Evolutionary conservation across 1,284 basidiomycete species (phyloP).

Genomic region (Fomitopsis pinicola): DNA sequence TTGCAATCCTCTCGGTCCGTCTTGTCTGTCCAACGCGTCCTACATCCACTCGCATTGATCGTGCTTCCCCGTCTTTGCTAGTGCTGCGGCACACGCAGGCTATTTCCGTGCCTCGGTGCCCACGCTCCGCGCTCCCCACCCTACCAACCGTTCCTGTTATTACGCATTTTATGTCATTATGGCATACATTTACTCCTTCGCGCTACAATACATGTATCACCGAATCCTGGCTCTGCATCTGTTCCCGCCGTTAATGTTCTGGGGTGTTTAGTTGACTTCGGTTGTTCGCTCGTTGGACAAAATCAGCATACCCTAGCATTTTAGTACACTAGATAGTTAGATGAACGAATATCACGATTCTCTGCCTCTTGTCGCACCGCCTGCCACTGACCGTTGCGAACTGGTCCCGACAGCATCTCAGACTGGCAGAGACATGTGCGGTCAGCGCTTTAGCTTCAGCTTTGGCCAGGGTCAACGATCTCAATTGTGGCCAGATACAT

Average conservation of each 20-base stretch:
- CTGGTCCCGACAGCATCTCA: too few relatives aligned
- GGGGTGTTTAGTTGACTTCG: background rate
- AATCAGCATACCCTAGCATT: slow-evolving; percentile 1
- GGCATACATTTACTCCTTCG: background rate
- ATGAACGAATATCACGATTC: background rate
- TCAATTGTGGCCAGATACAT: background rate
- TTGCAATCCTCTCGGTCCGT: background rate
- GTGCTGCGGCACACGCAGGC: background rate
- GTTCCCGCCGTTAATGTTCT: background rate
- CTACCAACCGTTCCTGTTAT: background rate
- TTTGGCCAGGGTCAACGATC: background rate
- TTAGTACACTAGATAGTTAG: slow-evolving; percentile 2
- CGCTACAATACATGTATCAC: slow-evolving; percentile 8
- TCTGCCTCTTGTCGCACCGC: too few relatives aligned
- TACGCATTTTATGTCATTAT: background rate
- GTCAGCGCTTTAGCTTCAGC: background rate
- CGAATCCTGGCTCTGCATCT: background rate
- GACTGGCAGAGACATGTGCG: background rate
- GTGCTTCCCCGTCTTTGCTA: background rate
- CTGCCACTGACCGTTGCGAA: background rate
- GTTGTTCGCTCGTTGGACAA: background rate
- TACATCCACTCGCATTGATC: background rate
- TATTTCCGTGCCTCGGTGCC: background rate
- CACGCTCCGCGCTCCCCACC: background rate
- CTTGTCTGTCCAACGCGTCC: background rate